Percentiles rank a stretch among this genome's conserved stretches.
These are phyloP conservation scores for Aspergillus ellipticus DNA, from an alignment of 495 filamentous ascomycete species.

Conservation along the genomic window DNA sequence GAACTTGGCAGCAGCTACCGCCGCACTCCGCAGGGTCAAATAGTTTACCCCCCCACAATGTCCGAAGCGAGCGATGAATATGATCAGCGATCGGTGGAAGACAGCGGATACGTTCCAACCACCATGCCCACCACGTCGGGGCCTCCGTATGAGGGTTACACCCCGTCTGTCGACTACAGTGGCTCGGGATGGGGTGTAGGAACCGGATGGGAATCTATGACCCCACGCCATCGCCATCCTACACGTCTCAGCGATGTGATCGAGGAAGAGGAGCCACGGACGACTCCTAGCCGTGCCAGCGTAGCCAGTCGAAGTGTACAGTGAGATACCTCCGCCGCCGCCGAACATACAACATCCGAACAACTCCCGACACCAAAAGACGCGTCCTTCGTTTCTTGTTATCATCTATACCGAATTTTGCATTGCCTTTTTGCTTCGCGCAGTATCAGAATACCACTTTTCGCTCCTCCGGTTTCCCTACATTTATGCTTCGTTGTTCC, in stretches of 20 bases:
- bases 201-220: slow-evolving; percentile 67
- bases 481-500: slow-evolving; percentile 6
- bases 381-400: slow-evolving; percentile 4
- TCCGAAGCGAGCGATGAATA: slow-evolving; percentile 55
- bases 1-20: slow-evolving; percentile 53
- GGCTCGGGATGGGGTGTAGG: slow-evolving; percentile 61
- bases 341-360: slow-evolving; percentile 18
- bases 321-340: slow-evolving; percentile 13
- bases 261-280: slow-evolving; percentile 62
- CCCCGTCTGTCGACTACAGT: slow-evolving; percentile 48
- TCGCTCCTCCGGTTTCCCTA: slow-evolving; percentile 4
- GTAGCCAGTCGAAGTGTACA: slow-evolving; percentile 32
- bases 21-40: slow-evolving; percentile 42
- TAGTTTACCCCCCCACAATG: slow-evolving; percentile 32
- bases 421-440: background rate
- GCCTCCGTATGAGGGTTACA: slow-evolving; percentile 27
- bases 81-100: slow-evolving; percentile 44
- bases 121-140: slow-evolving; percentile 30
- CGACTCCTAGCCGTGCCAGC: slow-evolving; percentile 55
- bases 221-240: slow-evolving; percentile 90
- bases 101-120: slow-evolving; percentile 41
- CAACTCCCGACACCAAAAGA: slow-evolving; percentile 5
- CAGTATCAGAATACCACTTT: background rate
- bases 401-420: background rate
- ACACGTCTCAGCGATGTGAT: slow-evolving; percentile 92